A percentile compares a stretch with the other conserved stretches of the same genome.
These are phyloP conservation scores for Dactylellina haptotyla DNA, from an alignment of 2,329 filamentous ascomycete species.

Conservation along the genomic window DNA sequence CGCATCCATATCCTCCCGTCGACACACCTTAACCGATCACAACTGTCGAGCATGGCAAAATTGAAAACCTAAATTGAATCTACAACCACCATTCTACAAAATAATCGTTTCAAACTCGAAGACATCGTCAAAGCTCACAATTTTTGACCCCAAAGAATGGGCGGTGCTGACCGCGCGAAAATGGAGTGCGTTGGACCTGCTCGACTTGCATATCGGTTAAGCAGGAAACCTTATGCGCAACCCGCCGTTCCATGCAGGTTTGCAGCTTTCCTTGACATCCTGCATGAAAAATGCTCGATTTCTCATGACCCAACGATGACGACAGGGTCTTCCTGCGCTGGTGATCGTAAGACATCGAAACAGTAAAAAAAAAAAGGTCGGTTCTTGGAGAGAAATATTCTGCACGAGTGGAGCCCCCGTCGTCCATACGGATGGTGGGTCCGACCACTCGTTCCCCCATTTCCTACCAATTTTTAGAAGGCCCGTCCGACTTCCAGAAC, in stretches of 20 bases:
- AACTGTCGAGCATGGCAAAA: constrained; percentile 15
- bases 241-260: constrained; percentile 46
- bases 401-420: too few species aligned
- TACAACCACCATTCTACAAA: neutral
- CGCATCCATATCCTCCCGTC: constrained; percentile 10
- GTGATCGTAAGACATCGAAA: constrained; percentile 18
- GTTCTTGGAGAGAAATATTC: too few species aligned
- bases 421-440: too few species aligned
- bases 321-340: constrained; percentile 46
- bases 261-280: neutral
- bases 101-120: too few species aligned
- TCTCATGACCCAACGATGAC: constrained; percentile 53
- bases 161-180: neutral
- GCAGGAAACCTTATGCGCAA: constrained; percentile 54
- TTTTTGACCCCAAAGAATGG: neutral
- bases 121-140: neutral
- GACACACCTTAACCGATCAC: constrained; percentile 43
- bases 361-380: too few species aligned
- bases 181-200: constrained; percentile 7
- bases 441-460: neutral
- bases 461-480: constrained; percentile 4
- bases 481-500: neutral
- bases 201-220: constrained; percentile 54
- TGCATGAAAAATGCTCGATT: constrained; percentile 11
- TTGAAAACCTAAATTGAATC: constrained; percentile 3